phyloP scores from a whole-genome alignment of 2,329 filamentous ascomycete species.

The Xylaria sp. region DNA sequence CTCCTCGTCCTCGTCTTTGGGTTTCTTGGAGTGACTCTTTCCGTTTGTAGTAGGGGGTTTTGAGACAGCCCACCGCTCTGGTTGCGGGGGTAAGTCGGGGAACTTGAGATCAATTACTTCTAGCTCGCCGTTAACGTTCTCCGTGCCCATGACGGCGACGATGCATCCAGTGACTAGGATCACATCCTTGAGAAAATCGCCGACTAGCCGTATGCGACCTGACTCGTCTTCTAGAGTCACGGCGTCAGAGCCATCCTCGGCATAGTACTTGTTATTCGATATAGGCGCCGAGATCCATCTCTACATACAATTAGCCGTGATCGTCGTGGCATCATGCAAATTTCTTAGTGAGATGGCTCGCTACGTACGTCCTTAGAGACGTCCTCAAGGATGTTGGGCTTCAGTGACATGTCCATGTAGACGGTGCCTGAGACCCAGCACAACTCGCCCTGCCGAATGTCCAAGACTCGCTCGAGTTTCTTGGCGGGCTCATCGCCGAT shows the following conservation, averaged over 20 bases:
- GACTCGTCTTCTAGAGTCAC: slow-evolving; percentile 97
- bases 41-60: slow-evolving; percentile 53
- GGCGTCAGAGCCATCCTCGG: slow-evolving; percentile 68
- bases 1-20: slow-evolving; percentile 60
- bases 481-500: slow-evolving; percentile 81
- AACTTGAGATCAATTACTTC: slow-evolving; percentile 91
- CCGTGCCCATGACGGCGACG: slow-evolving; percentile 92
- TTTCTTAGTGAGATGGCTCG: not conserved
- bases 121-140: slow-evolving; percentile 91
- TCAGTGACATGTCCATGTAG: slow-evolving; percentile 96
- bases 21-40: slow-evolving; percentile 50
- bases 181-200: slow-evolving; percentile 72
- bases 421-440: slow-evolving; percentile 96
- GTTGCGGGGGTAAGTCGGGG: slow-evolving; percentile 85
- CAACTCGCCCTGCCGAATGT: slow-evolving; percentile 93
- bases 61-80: slow-evolving; percentile 79
- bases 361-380: slow-evolving; percentile 85
- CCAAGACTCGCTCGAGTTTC: slow-evolving; percentile 87
- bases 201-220: slow-evolving; percentile 83
- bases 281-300: slow-evolving; percentile 90
- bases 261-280: slow-evolving; percentile 79
- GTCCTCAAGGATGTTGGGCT: slow-evolving; percentile 95
- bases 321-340: not conserved
- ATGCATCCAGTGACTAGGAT: slow-evolving; percentile 93
- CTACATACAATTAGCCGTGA: slow-evolving; percentile 56